A percentile compares a stretch with the other conserved stretches of the same genome.
phyloP scores from a whole-genome alignment of 2,329 filamentous ascomycete genomes.

The Penicillium sp. region DNA sequence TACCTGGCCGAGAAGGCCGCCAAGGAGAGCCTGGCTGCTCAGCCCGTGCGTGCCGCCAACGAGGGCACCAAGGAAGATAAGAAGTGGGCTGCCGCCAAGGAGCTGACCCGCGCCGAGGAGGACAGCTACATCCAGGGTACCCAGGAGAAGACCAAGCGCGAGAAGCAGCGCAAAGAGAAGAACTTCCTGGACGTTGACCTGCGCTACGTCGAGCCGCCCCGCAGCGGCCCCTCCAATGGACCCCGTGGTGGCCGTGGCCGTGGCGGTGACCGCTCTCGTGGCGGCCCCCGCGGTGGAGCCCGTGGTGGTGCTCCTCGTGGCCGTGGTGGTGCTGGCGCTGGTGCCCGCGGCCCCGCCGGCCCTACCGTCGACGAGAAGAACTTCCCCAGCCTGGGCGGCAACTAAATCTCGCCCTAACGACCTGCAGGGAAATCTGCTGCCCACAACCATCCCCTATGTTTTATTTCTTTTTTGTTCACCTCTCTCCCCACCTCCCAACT shows the following conservation, averaged over 20 bases:
- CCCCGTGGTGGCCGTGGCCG: conserved; percentile 44
- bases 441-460: conserved; percentile 4
- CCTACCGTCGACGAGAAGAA: conserved; percentile 43
- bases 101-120: conserved; percentile 47
- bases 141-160: conserved; percentile 69
- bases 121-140: conserved; percentile 68
- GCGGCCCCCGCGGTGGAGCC: conserved; percentile 18
- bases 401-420: conserved; percentile 29
- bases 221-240: conserved; percentile 46
- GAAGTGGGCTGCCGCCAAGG: conserved; percentile 87
- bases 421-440: conserved; percentile 2
- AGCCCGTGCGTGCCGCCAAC: conserved; percentile 81
- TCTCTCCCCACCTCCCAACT: background rate
- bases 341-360: conserved; percentile 38
- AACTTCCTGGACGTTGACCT: conserved; percentile 82
- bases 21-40: conserved; percentile 60
- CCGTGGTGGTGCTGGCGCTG: conserved; percentile 20
- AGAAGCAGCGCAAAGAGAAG: conserved; percentile 91
- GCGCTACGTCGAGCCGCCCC: conserved; percentile 66
- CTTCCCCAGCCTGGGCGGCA: conserved; percentile 42
- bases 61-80: conserved; percentile 82
- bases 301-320: conserved; percentile 18
- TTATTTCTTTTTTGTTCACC: background rate
- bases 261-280: conserved; percentile 31
- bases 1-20: conserved; percentile 73